These are phyloP conservation scores for Exophiala aquamarina DNA, from an alignment of 2,329 filamentous ascomycete species.

Conservation along the genomic window DNA sequence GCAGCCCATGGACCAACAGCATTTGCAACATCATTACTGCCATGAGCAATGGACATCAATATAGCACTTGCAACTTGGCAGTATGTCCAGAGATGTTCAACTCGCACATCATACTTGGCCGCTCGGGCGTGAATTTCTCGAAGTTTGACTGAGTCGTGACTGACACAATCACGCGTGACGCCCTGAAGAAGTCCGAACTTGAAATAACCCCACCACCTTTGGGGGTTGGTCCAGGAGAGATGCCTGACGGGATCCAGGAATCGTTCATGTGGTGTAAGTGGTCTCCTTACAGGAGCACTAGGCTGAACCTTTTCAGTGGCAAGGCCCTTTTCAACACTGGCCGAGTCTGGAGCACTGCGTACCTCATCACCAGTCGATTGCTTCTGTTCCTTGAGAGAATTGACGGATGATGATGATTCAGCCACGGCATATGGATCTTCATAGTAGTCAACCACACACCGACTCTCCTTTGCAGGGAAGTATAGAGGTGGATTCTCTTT, in stretches of 20 bases:
- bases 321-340: constrained; percentile 16
- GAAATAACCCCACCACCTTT: constrained; percentile 7
- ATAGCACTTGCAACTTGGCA: constrained; percentile 43
- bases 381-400: not conserved
- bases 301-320: not conserved
- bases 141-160: constrained; percentile 40
- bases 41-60: constrained; percentile 46
- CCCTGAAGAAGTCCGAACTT: constrained; percentile 27
- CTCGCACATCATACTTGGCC: constrained; percentile 45
- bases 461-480: constrained; percentile 39
- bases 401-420: not conserved
- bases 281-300: constrained; percentile 13
- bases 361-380: not conserved
- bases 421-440: constrained; percentile 17
- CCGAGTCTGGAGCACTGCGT: constrained; percentile 4
- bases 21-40: constrained; percentile 47
- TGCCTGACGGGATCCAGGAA: constrained; percentile 11
- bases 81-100: constrained; percentile 51
- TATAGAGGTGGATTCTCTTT: constrained; percentile 41
- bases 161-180: constrained; percentile 43
- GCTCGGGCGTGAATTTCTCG: constrained; percentile 43
- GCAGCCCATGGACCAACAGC: constrained; percentile 43
- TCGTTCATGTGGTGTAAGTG: constrained; percentile 7
- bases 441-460: constrained; percentile 26
- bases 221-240: constrained; percentile 8